Evolutionary conservation across 1,139 yeast species (phyloP).

Genomic region (Debaryomycetaceae sp.): DNA sequence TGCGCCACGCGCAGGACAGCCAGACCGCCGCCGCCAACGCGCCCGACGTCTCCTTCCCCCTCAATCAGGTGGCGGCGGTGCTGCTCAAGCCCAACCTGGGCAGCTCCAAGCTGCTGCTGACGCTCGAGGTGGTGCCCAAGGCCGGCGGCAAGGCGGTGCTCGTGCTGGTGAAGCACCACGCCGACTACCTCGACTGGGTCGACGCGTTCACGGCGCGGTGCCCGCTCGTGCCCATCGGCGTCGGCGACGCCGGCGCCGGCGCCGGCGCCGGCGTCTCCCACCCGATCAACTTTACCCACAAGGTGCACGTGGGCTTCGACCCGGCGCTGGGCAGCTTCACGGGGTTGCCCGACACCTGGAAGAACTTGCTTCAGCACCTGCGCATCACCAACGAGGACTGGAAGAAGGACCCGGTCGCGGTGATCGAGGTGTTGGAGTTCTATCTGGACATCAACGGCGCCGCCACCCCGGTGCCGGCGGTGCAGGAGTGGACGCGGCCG

Average conservation of each 20-base stretch:
- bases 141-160: slow-evolving; percentile 59
- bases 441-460: slow-evolving; percentile 50
- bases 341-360: slow-evolving; percentile 80
- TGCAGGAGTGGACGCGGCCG: slow-evolving; percentile 40
- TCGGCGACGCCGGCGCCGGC: slow-evolving; percentile 7
- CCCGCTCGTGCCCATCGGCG: slow-evolving; percentile 51
- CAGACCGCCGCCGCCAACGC: slow-evolving; percentile 14
- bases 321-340: slow-evolving; percentile 70
- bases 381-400: slow-evolving; percentile 79
- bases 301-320: slow-evolving; percentile 58
- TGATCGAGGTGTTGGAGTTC: slow-evolving; percentile 88
- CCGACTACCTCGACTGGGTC: slow-evolving; percentile 85
- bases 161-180: slow-evolving; percentile 72
- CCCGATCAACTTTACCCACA: slow-evolving; percentile 77
- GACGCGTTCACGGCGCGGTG: slow-evolving; percentile 86
- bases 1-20: slow-evolving; percentile 11
- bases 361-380: slow-evolving; percentile 66
- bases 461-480: slow-evolving; percentile 29
- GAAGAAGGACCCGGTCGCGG: slow-evolving; percentile 81
- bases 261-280: slow-evolving; percentile 69
- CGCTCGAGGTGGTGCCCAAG: slow-evolving; percentile 71
- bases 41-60: slow-evolving; percentile 40
- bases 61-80: slow-evolving; percentile 35
- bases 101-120: slow-evolving; percentile 62
- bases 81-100: slow-evolving; percentile 39